Conservation (phyloP, 179 eudicot genomes). For the Spergularia azorica region DNA sequence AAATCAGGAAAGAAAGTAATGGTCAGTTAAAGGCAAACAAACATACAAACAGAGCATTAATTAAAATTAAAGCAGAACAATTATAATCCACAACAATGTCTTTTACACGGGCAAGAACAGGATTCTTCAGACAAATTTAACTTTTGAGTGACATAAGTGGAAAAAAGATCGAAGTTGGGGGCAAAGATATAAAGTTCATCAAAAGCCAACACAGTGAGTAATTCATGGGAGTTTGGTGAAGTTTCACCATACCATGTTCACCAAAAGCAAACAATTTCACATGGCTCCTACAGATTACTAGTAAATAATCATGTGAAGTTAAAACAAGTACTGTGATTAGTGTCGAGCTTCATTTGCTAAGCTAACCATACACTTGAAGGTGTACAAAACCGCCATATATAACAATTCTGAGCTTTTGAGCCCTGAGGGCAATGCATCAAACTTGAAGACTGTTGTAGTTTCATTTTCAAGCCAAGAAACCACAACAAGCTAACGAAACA, state of each 20-base stretch:
- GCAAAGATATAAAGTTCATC: neutral
- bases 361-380: no score
- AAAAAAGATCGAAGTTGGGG: neutral
- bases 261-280: neutral
- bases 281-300: neutral
- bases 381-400: neutral
- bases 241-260: no score
- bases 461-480: neutral
- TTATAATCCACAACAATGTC: neutral
- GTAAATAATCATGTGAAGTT: no score
- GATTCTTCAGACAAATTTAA: conserved; percentile 10
- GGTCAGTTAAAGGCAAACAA: conserved; percentile 8
- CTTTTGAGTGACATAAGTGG: conserved; percentile 15
- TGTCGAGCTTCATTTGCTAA: no score
- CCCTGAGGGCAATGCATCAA: neutral
- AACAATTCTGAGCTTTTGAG: neutral
- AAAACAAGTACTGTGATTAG: no score
- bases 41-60: no score
- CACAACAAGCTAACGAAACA: neutral
- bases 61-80: neutral
- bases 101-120: conserved; percentile 18
- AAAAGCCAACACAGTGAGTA: neutral
- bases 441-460: neutral
- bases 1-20: neutral
- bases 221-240: neutral